Evolutionary conservation across 192 early-diverging fungal genomes (phyloP).

Genomic region (Podila clonocystis): DNA sequence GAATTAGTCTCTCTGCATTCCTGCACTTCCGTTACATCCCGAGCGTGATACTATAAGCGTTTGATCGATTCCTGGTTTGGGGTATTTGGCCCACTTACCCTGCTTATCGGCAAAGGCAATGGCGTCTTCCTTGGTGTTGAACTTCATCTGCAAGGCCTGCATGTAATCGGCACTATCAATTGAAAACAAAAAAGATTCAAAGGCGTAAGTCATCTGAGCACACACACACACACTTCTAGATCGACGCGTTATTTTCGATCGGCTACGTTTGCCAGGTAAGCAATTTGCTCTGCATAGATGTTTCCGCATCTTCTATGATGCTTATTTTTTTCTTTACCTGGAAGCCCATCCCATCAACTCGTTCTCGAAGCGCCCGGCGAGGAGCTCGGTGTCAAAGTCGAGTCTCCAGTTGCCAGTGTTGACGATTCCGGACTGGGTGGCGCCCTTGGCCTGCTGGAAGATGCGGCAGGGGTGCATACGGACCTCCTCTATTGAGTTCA

Average conservation of each 20-base stretch:
- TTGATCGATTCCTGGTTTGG: background rate
- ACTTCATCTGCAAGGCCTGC: constrained; percentile 86
- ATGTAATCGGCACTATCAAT: constrained; percentile 79
- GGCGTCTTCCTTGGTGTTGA: constrained; percentile 87
- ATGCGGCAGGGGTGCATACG: constrained; percentile 85
- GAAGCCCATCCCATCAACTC: constrained; percentile 93
- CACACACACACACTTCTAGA: background rate
- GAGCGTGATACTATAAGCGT: background rate
- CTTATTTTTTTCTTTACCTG: constrained; percentile 62
- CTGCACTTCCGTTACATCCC: too few relatives aligned
- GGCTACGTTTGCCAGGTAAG: too few relatives aligned
- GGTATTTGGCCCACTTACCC: constrained; percentile 52
- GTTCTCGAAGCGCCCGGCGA: constrained; percentile 91
- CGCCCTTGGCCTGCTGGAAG: constrained; percentile 81
- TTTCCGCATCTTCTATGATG: background rate
- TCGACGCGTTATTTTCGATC: background rate
- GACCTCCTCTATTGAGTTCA: constrained; percentile 56
- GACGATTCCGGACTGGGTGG: constrained; percentile 86
- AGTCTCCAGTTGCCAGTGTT: constrained; percentile 86
- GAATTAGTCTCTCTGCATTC: too few relatives aligned
- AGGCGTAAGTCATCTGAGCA: background rate
- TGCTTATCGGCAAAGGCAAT: constrained; percentile 96
- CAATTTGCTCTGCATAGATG: too few relatives aligned
- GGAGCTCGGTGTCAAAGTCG: constrained; percentile 86
- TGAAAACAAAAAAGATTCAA: background rate